Evolutionary conservation across 163 green algal genomes (phyloP).

Genomic region (Picocystis sp.): DNA sequence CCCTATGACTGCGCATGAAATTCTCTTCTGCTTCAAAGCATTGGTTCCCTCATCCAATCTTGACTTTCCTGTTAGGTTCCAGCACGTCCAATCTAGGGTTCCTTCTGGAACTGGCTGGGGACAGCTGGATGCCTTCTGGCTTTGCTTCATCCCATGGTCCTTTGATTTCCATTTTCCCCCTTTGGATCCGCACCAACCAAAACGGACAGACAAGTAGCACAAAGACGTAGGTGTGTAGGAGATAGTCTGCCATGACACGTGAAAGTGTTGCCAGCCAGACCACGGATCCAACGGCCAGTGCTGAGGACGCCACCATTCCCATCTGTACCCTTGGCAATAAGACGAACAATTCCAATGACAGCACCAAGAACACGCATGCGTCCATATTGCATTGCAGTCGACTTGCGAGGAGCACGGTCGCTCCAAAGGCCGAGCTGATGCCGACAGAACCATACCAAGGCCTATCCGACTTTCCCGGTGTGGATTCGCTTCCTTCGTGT

Average conservation of each 20-base stretch:
- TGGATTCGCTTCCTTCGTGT: background rate
- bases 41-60: too few relatives aligned
- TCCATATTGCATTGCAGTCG: slow-evolving; percentile 28
- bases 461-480: background rate
- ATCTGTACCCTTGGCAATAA: too few relatives aligned
- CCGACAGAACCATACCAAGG: slow-evolving; percentile 38
- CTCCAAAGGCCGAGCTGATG: slow-evolving; percentile 33
- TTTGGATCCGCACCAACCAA: slow-evolving; percentile 55
- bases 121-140: too few relatives aligned
- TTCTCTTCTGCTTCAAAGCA: too few relatives aligned
- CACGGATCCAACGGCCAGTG: background rate
- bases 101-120: too few relatives aligned
- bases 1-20: too few relatives aligned
- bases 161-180: slow-evolving; percentile 73
- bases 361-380: slow-evolving; percentile 1
- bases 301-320: too few relatives aligned
- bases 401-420: slow-evolving; percentile 51
- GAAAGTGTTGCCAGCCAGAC: slow-evolving; percentile 17
- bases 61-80: too few relatives aligned
- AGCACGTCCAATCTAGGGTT: too few relatives aligned
- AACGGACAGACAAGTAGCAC: slow-evolving; percentile 33
- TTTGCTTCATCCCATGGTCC: slow-evolving; percentile 73
- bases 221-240: slow-evolving; percentile 1
- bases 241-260: slow-evolving; percentile 7
- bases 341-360: too few relatives aligned